A percentile compares a stretch with the other conserved stretches of the same genome.
Evolutionary conservation across 768 basidiomycete species (phyloP).

Genomic region (Boletus bicolor): DNA sequence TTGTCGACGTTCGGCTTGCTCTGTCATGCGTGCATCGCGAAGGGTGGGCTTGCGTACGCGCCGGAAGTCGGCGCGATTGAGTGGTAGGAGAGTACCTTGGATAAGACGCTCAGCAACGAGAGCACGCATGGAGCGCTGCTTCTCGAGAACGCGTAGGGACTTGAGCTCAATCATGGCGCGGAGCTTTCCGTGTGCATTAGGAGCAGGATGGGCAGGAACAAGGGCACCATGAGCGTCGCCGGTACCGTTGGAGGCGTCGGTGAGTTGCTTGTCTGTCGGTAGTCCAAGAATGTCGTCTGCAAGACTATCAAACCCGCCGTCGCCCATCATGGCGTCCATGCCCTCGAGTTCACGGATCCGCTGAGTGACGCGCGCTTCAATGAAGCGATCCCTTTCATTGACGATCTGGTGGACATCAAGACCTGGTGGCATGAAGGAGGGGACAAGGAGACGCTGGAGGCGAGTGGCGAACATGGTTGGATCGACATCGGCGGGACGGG

Average conservation of each 20-base stretch:
- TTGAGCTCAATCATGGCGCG: conserved; percentile 93
- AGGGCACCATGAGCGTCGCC: conserved; percentile 17
- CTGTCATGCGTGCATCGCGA: conserved; percentile 86
- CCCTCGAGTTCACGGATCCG: conserved; percentile 83
- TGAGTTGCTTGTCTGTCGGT: conserved; percentile 1
- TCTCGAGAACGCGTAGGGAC: conserved; percentile 81
- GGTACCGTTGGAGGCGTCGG: conserved; percentile 35
- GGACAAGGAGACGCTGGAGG: conserved; percentile 78
- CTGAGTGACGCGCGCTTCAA: conserved; percentile 86
- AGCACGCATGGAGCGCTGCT: conserved; percentile 85
- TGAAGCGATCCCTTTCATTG: conserved; percentile 87
- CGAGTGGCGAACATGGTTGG: conserved; percentile 66
- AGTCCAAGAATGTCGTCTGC: conserved; percentile 35
- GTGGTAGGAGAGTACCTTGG: conserved; percentile 83
- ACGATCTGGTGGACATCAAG: conserved; percentile 90
- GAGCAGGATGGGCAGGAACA: conserved; percentile 44
- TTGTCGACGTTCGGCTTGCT: conserved; percentile 87
- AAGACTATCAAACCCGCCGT: conserved; percentile 61
- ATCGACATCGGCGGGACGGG: conserved; percentile 58
- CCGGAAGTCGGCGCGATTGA: conserved; percentile 90
- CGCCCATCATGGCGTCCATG: conserved; percentile 76
- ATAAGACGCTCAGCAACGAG: conserved; percentile 83
- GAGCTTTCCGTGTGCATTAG: conserved; percentile 76
- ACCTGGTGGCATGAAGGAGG: conserved; percentile 86
- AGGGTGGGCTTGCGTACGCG: conserved; percentile 80